Evolutionary conservation across 805 yeast genomes (phyloP).

Genomic region (Diddensiella transvaalensis): DNA sequence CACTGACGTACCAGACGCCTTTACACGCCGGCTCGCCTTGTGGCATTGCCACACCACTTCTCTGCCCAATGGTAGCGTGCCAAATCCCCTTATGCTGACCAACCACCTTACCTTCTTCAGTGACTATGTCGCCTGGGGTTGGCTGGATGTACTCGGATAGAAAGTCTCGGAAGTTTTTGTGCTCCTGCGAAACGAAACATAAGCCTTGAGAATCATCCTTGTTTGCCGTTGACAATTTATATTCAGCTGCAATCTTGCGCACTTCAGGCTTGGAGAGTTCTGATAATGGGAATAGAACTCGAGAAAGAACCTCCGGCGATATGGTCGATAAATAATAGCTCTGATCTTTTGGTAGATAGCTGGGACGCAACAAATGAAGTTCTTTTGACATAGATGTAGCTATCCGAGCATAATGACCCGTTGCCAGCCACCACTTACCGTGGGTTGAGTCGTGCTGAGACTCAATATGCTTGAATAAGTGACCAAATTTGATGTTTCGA

Average conservation of each 20-base stretch:
- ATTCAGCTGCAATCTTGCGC: slow-evolving; percentile 57
- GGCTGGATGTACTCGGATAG: slow-evolving; percentile 69
- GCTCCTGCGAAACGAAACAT: slow-evolving; percentile 78
- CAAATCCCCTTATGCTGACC: slow-evolving; percentile 85
- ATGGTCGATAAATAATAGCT: slow-evolving; percentile 83
- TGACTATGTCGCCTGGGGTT: slow-evolving; percentile 75
- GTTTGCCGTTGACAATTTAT: slow-evolving; percentile 56
- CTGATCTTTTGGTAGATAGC: slow-evolving; percentile 71
- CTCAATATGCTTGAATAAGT: slow-evolving; percentile 54
- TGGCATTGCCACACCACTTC: slow-evolving; percentile 76
- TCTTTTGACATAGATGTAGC: slow-evolving; percentile 33
- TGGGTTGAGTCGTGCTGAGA: slow-evolving; percentile 27
- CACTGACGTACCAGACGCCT: slow-evolving; percentile 87
- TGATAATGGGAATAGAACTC: slow-evolving; percentile 76
- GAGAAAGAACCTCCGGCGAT: slow-evolving; percentile 41
- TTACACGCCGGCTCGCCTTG: slow-evolving; percentile 73
- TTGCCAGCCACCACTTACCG: slow-evolving; percentile 75
- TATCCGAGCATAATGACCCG: slow-evolving; percentile 52
- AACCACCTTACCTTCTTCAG: slow-evolving; percentile 68
- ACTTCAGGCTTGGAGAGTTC: slow-evolving; percentile 71
- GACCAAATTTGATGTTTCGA: slow-evolving; percentile 81
- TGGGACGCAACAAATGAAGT: slow-evolving; percentile 54
- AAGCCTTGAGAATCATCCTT: slow-evolving; percentile 94
- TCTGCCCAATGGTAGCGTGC: slow-evolving; percentile 95
- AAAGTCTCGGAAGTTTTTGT: slow-evolving; percentile 62